These are phyloP conservation scores for Hysterium pulicare DNA, from an alignment of 2,329 filamentous ascomycete genomes.

Conservation along the genomic window DNA sequence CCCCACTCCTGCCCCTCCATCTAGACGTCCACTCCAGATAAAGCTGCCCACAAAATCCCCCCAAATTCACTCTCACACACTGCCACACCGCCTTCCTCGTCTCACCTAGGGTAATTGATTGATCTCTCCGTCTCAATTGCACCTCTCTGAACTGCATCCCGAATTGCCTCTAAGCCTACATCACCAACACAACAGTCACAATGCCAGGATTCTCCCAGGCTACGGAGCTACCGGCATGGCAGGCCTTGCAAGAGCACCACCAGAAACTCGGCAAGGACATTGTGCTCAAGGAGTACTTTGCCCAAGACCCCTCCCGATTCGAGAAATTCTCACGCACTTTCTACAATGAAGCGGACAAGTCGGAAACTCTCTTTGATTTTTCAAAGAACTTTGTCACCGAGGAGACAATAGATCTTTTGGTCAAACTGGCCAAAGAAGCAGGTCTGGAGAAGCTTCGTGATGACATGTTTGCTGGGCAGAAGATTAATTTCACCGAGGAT, in stretches of 20 bases:
- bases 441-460: conserved; percentile 90
- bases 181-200: conserved; percentile 27
- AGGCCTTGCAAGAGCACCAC: conserved; percentile 86
- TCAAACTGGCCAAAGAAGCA: conserved; percentile 89
- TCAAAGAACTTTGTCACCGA: conserved; percentile 98
- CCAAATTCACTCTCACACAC: no score
- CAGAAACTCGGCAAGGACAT: conserved; percentile 82
- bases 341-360: conserved; percentile 70
- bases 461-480: conserved; percentile 94
- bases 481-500: conserved; percentile 99
- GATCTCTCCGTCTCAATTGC: no score
- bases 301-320: conserved; percentile 83
- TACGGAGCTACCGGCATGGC: conserved; percentile 81
- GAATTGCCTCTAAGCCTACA: conserved; percentile 10
- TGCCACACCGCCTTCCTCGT: no score
- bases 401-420: conserved; percentile 80
- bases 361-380: conserved; percentile 95
- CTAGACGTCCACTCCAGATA: no score
- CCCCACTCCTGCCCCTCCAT: no score
- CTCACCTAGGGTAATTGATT: no score
- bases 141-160: neutral
- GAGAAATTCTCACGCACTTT: conserved; percentile 86
- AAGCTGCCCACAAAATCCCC: no score
- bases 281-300: conserved; percentile 89
- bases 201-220: conserved; percentile 74